phyloP scores from a whole-genome alignment of 2,329 filamentous ascomycete species.

The Botrytis galanthina region DNA sequence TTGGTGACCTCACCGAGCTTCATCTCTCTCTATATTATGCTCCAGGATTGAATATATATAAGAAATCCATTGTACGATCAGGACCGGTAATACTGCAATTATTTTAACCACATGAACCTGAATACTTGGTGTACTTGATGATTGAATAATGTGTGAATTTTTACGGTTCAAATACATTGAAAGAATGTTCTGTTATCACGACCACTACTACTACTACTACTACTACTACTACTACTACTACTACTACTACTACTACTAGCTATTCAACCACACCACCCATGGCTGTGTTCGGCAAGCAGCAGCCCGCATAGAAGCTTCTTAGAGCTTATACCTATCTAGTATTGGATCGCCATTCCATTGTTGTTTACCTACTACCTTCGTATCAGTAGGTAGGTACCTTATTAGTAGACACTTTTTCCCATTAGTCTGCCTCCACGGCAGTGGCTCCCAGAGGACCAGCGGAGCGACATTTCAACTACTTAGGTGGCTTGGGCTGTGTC shows the following conservation, averaged over 20 bases:
- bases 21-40: neutral
- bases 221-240: neutral
- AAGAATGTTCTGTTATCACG: neutral
- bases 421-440: neutral
- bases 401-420: neutral
- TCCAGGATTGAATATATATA: neutral
- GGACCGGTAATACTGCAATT: neutral
- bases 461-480: neutral
- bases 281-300: neutral
- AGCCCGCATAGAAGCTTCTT: neutral
- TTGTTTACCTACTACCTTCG: neutral
- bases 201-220: too few relatives aligned
- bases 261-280: neutral
- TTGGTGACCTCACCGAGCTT: slow-evolving; percentile 15
- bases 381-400: too few relatives aligned
- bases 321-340: neutral
- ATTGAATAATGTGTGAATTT: neutral
- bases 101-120: neutral
- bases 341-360: neutral
- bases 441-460: neutral
- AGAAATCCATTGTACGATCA: too few relatives aligned
- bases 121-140: neutral
- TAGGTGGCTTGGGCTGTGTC: neutral
- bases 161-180: neutral
- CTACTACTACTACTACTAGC: neutral